Base-by-base conservation (phyloP, 2,329 filamentous ascomycete genomes). In the Raffaelea albimanens region DNA sequence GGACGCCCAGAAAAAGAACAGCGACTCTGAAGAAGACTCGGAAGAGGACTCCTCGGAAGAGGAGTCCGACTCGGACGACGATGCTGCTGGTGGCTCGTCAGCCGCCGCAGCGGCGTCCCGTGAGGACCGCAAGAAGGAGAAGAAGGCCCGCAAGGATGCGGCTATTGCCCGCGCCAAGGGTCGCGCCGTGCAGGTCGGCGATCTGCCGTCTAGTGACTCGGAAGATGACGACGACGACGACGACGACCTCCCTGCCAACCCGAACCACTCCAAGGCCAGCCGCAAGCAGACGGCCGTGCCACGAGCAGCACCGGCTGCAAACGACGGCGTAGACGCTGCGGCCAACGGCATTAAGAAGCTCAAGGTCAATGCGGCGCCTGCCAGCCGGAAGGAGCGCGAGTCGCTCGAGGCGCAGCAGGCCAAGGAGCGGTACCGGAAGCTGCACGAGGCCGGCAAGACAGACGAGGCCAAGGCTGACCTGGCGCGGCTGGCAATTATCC, bases 381-480 rank as follows among this genome's bases (percentile, higher is more conserved):
- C 54, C 53, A 78, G 66, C 60, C 65, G 75, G 46, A 67, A 76
- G 64, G 73, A 82, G 68, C 63, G 77, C 58, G 76, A 97, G 70
- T 86, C 90, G 2, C 61, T 93, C 31, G 85, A 95, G 68, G 90
- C 90, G 2, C 83, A 85, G 53, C 85, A 91, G 63, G 88, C 87
- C 25, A 90, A 89, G 65, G 90, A 95, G 72, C 78, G 82, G 56
- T 96, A 95, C 62, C 79, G 88, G 72, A 95, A 94, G 69, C 66
- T 96, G 58, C 91, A 96, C 60, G 87, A 89, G 49, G 85, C 89
- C 61, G 91, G 91, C 59, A 97, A 97, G 80, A 97, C 93, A 40
- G 93, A 98, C 52, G 87, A 96, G 73, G 90, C 91, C 43, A 85
- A 87, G 63, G 83, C 87, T 5, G 93, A 98, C 67, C 62, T 97